Percentiles rank a stretch among this genome's conserved stretches.
These are phyloP conservation scores for Prosopis cineraria DNA, from an alignment of 306 rosid genomes.

Conservation along the genomic window DNA sequence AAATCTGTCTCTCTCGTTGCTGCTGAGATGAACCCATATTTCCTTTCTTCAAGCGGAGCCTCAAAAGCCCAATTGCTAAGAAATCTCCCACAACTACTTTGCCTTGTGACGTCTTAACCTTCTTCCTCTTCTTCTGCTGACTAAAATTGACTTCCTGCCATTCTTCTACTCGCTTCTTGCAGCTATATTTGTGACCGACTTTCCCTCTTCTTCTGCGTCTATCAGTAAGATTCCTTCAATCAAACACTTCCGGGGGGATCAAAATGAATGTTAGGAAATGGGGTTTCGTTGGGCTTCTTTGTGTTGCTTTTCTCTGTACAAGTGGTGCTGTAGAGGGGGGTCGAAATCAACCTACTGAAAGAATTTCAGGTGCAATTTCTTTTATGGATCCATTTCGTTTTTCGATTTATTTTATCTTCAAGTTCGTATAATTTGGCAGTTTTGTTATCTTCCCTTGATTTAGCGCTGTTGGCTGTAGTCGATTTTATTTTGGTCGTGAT, in stretches of 20 bases:
- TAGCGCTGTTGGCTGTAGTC: neutral
- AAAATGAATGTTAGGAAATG: slow-evolving; percentile 58
- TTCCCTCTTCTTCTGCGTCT: neutral
- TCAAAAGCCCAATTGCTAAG: slow-evolving; percentile 34
- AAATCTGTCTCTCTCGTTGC: slow-evolving; percentile 37
- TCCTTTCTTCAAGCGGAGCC: slow-evolving; percentile 18
- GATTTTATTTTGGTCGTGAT: slow-evolving; percentile 4
- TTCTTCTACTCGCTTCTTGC: slow-evolving; percentile 1
- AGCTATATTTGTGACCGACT: neutral
- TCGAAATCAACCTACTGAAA: slow-evolving; percentile 73
- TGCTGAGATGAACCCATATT: slow-evolving; percentile 31
- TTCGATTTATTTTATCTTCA: slow-evolving; percentile 8
- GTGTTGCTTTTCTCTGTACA: slow-evolving; percentile 47
- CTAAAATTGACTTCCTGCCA: slow-evolving; percentile 29
- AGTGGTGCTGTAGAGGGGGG: slow-evolving; percentile 59
- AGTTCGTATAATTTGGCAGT: neutral
- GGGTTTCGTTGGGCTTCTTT: slow-evolving; percentile 58
- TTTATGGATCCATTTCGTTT: neutral
- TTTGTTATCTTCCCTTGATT: slow-evolving; percentile 8
- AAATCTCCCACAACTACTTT: slow-evolving; percentile 48
- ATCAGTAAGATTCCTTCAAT: slow-evolving; percentile 9
- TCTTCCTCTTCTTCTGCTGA: slow-evolving; percentile 32
- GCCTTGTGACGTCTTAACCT: slow-evolving; percentile 42
- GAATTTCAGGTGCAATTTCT: slow-evolving; percentile 78
- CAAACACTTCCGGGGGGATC: slow-evolving; percentile 23